phyloP scores from a whole-genome alignment of 2,329 filamentous ascomycete genomes.

The Sporothrix pallida region DNA sequence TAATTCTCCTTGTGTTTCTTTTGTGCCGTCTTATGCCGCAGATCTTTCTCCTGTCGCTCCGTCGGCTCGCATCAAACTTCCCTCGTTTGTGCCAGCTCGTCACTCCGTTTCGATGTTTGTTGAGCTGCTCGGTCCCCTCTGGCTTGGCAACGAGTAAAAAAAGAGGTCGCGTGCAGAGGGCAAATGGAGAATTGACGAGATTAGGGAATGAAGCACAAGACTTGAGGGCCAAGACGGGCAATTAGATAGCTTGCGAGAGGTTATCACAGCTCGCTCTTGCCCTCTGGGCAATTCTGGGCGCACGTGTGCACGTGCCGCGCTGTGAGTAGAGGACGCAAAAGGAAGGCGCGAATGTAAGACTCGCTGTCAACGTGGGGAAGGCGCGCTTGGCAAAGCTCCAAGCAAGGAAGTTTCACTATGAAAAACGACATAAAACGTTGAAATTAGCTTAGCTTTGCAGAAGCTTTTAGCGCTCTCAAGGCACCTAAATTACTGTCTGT shows the following conservation, averaged over 20 bases:
- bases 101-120: background rate
- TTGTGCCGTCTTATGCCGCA: constrained; percentile 8
- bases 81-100: constrained; percentile 4
- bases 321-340: constrained; percentile 29
- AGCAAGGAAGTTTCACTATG: background rate
- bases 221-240: background rate
- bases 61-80: constrained; percentile 26
- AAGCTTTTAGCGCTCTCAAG: background rate
- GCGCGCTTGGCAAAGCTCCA: background rate
- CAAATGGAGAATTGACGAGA: background rate
- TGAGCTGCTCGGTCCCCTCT: background rate
- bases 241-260: background rate
- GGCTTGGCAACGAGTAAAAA: background rate
- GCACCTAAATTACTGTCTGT: background rate
- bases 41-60: constrained; percentile 14
- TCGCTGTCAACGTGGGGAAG: constrained; percentile 11
- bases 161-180: constrained; percentile 4
- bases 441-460: background rate
- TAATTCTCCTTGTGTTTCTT: background rate
- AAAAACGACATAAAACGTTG: no score
- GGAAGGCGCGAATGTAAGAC: constrained; percentile 21
- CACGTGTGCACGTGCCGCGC: constrained; percentile 24
- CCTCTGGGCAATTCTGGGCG: background rate
- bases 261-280: background rate
- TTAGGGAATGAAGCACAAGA: constrained; percentile 19